Conservation (phyloP, 1,284 basidiomycete species). For the Moesziomyces parantarcticus region DNA sequence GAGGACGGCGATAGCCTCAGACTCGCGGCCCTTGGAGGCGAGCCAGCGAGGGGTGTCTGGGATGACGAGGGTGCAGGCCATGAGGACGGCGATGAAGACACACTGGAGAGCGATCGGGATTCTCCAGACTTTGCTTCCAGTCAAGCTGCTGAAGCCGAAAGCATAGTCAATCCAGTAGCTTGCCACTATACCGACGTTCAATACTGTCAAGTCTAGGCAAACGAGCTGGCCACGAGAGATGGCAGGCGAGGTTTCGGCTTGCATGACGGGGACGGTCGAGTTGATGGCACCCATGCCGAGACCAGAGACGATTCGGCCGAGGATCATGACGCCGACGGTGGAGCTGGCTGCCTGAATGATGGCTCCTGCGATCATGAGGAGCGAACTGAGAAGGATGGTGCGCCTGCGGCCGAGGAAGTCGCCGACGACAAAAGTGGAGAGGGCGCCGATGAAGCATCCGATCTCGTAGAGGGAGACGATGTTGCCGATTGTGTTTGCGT, state of each 20-base stretch:
- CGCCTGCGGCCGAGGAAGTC: conserved; percentile 40
- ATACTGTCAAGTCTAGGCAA: conserved; percentile 77
- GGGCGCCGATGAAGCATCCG: conserved; percentile 44
- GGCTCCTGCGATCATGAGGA: conserved; percentile 76
- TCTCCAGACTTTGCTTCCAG: conserved; percentile 74
- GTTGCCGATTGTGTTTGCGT: conserved; percentile 46
- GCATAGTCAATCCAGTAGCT: conserved; percentile 69
- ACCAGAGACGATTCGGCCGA: conserved; percentile 75
- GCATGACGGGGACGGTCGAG: conserved; percentile 74
- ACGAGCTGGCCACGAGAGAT: conserved; percentile 76
- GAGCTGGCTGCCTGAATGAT: conserved; percentile 74
- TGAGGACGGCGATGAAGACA: conserved; percentile 75
- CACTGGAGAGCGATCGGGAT: conserved; percentile 79
- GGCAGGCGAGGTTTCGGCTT: conserved; percentile 76
- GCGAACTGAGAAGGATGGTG: conserved; percentile 53
- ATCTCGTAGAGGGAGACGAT: conserved; percentile 52
- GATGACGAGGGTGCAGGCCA: conserved; percentile 74
- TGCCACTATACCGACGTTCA: conserved; percentile 77
- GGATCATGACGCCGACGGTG: conserved; percentile 74
- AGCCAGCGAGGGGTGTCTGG: conserved; percentile 81
- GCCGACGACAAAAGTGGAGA: conserved; percentile 40
- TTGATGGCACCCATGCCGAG: conserved; percentile 78
- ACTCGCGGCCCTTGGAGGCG: conserved; percentile 72
- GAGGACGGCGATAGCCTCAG: conserved; percentile 76
- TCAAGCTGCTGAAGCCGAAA: conserved; percentile 70